Evolutionary conservation across 176 grass and related monocot genomes (phyloP).

Genomic region (Oryza meyeriana): DNA sequence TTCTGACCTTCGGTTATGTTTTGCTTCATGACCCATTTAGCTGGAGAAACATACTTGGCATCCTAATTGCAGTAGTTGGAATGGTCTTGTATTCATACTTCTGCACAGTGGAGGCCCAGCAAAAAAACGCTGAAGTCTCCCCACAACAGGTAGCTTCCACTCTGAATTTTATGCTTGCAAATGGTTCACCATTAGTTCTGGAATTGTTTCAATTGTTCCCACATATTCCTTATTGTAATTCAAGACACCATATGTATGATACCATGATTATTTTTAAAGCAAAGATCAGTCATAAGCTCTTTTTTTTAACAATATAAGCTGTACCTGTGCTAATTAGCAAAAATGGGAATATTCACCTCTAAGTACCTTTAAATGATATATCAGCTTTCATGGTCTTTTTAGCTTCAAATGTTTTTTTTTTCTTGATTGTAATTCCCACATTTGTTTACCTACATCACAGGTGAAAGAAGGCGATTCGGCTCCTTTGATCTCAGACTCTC

Average conservation of each 20-base stretch:
- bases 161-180: neutral
- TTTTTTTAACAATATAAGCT: neutral
- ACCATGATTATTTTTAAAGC: neutral
- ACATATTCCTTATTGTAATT: neutral
- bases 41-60: constrained; percentile 94
- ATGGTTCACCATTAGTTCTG: neutral
- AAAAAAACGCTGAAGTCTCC: constrained; percentile 55
- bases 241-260: neutral
- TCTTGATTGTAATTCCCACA: neutral
- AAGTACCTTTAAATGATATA: neutral
- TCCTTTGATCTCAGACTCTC: constrained; percentile 54
- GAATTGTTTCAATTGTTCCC: neutral
- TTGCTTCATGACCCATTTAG: constrained; percentile 90
- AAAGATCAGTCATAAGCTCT: neutral
- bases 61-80: constrained; percentile 74
- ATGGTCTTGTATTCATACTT: constrained; percentile 90
- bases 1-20: constrained; percentile 80
- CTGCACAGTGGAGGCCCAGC: constrained; percentile 51
- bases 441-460: constrained; percentile 26
- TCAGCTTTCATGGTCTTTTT: too few relatives aligned
- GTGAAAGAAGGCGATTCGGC: constrained; percentile 56
- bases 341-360: neutral
- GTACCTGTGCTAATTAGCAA: neutral
- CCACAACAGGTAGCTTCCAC: constrained; percentile 52
- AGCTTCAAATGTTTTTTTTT: too few relatives aligned